Evolutionary conservation across 1,284 basidiomycete genomes (phyloP).

Genomic region (Papiliotrema fonsecae): DNA sequence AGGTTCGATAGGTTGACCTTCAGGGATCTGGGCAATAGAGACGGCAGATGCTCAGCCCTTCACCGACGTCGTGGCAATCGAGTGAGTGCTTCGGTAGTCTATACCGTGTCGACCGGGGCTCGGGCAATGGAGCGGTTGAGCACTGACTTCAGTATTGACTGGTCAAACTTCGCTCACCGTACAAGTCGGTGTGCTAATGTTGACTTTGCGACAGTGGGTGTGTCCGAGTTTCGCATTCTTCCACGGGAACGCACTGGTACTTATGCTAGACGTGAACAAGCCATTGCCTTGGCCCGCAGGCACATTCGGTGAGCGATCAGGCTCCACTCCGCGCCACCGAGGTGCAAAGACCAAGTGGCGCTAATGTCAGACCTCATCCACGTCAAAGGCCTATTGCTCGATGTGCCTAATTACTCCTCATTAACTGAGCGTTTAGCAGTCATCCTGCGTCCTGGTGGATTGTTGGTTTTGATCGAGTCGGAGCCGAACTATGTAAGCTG

Average conservation of each 20-base stretch:
- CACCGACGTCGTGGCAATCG: slow-evolving; percentile 34
- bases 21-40: slow-evolving; percentile 29
- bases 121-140: neutral
- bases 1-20: slow-evolving; percentile 1
- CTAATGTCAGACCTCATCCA: slow-evolving; percentile 41
- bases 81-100: no score
- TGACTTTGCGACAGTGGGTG: slow-evolving; percentile 36
- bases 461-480: slow-evolving; percentile 39
- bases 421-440: slow-evolving; percentile 35
- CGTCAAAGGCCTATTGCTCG: slow-evolving; percentile 33
- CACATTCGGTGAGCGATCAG: slow-evolving; percentile 22
- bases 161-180: slow-evolving; percentile 16
- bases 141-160: slow-evolving; percentile 24
- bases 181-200: slow-evolving; percentile 30
- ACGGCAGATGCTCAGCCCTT: slow-evolving; percentile 29
- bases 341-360: neutral
- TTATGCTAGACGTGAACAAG: slow-evolving; percentile 21
- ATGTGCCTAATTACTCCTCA: slow-evolving; percentile 28
- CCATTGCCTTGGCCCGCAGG: slow-evolving; percentile 26
- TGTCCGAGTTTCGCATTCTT: neutral
- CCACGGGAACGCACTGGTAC: no score
- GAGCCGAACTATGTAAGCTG: slow-evolving; percentile 33
- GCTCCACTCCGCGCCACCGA: neutral
- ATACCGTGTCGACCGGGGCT: no score
- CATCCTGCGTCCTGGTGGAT: slow-evolving; percentile 32